Evolutionary conservation across 768 basidiomycete species (phyloP), one percentile per base, ranked within the genome.

Genomic region (Brasilioporus rufonigricans): DNA sequence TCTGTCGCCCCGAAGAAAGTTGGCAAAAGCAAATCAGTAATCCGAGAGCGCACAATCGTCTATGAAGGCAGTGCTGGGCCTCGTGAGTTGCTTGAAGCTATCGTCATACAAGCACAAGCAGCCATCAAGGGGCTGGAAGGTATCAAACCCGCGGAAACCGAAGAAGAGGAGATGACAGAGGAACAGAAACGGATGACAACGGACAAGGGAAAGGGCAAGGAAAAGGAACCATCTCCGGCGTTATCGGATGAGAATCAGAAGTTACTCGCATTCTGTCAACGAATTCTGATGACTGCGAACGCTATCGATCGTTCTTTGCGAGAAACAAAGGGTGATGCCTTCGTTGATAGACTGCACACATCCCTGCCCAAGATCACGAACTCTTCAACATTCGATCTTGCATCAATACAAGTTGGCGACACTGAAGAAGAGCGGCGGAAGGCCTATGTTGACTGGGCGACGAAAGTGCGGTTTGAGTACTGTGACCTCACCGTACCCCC

Each of bases 1-100:
- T 74, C 79, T 7, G 74, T 84, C n/a, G 75, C 76, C 4, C 74
- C 82, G n/a, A 85, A 81, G 75, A 82, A 77, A 61, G 64, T 74
- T 21, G 64, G 73, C 5, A 76, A 72, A 48, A 70, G 74, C 44
- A 76, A 74, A 56, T 71, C 78, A 16, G 75, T 79, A 9, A 81
- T 86, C 55, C 83, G 92, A 29, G 93, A 94, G 67, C 85, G 91
- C 29, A 86, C 83, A 2, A 86, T 95, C 55, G 70, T 90, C 46
- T 98, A 97, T 65, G 95, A 96, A 75, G 93, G 93, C 44, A 89
- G 89, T 51, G 82, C 92, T 3, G 88, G 91, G 10, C 95, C 95
- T 10, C 85, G 95, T 49, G 95, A 97, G 66, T 78, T 97, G 29
- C 77, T 98, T 48, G 95, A 98, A 71, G 88, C 84, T 7, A 89